Conservation (phyloP, 805 yeast species). For the Nakazawaea ishiwadae region DNA sequence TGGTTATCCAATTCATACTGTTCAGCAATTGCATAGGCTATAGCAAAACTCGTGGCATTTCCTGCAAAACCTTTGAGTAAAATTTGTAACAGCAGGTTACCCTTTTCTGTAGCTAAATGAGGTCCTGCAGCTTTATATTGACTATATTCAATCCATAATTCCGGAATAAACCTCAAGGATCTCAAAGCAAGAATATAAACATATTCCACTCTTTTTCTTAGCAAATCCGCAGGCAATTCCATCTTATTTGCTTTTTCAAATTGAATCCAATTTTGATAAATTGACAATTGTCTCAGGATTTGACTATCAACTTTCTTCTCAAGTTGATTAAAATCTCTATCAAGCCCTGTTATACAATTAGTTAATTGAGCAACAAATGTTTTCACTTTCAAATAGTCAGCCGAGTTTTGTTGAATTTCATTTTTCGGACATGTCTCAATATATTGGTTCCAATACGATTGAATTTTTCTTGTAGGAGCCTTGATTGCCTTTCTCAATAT, state of each 20-base stretch:
- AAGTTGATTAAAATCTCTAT: constrained; percentile 28
- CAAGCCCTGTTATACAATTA: constrained; percentile 48
- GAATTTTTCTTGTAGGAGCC: constrained; percentile 76
- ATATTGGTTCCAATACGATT: constrained; percentile 73
- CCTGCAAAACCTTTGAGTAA: constrained; percentile 51
- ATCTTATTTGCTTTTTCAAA: constrained; percentile 77
- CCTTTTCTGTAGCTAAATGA: neutral
- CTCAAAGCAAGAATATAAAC: constrained; percentile 70
- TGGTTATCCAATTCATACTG: constrained; percentile 56
- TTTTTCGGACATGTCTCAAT: constrained; percentile 23
- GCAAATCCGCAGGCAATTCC: constrained; percentile 44
- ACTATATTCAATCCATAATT: constrained; percentile 67
- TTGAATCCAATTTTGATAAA: constrained; percentile 72
- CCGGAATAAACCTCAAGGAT: constrained; percentile 59
- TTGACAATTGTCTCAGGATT: constrained; percentile 37
- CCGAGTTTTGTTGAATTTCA: constrained; percentile 67
- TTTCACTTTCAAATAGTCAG: constrained; percentile 84
- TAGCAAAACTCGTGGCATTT: constrained; percentile 66
- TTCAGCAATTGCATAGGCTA: constrained; percentile 67
- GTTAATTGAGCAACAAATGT: constrained; percentile 69
- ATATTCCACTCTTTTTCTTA: constrained; percentile 57
- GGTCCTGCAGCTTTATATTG: constrained; percentile 24
- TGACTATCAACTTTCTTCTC: constrained; percentile 15
- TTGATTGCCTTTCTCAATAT: constrained; percentile 63
- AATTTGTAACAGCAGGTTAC: constrained; percentile 21